Evolutionary conservation across 208 protist species (phyloP).

Genomic region (Trichomonas tenax): DNA sequence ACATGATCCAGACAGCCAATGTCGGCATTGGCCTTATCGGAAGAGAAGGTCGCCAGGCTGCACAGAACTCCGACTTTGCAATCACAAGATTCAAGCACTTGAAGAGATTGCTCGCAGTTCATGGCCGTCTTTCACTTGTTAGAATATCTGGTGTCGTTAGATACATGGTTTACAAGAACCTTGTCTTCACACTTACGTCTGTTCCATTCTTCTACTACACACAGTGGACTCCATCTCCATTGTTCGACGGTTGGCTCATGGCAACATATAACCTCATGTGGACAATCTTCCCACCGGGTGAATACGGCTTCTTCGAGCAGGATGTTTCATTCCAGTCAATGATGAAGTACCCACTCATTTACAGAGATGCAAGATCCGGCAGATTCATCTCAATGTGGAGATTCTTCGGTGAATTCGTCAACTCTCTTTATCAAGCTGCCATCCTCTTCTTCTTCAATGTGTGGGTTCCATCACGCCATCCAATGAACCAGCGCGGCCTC

Average conservation of each 20-base stretch:
- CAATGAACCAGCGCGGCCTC: neutral
- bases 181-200: neutral
- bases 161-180: constrained; percentile 29
- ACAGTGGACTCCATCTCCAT: neutral
- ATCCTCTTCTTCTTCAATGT: neutral
- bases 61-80: constrained; percentile 86
- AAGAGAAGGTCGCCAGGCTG: constrained; percentile 86
- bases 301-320: constrained; percentile 26
- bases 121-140: constrained; percentile 59
- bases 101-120: constrained; percentile 50
- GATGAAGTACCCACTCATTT: constrained; percentile 24
- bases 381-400: neutral
- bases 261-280: constrained; percentile 30
- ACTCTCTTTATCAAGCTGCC: neutral
- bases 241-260: constrained; percentile 28
- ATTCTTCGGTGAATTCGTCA: neutral
- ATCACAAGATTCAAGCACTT: constrained; percentile 59
- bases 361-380: neutral
- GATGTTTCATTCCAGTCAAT: constrained; percentile 1
- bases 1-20: constrained; percentile 76
- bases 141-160: constrained; percentile 24
- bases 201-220: constrained; percentile 21
- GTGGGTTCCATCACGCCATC: neutral
- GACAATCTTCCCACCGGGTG: neutral
- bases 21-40: constrained; percentile 88